phyloP scores from a whole-genome alignment of 257 asterid species.

The Solanum medicagineum region DNA sequence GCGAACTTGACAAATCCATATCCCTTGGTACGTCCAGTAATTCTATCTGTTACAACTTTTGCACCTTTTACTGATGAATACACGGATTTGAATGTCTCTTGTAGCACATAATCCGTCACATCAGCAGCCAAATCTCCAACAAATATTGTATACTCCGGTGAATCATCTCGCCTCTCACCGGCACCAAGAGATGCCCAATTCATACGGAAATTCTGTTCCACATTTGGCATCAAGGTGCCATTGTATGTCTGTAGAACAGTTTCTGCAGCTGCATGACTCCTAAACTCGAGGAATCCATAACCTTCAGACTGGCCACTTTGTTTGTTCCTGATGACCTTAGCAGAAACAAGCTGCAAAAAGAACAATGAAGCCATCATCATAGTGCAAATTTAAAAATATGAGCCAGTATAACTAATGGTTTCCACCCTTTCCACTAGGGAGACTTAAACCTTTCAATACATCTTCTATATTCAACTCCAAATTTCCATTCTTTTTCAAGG shows the following conservation, averaged over 20 bases:
- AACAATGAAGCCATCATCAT: background rate
- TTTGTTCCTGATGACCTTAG: constrained; percentile 66
- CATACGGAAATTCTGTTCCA: constrained; percentile 52
- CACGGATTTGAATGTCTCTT: constrained; percentile 52
- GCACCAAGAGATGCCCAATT: constrained; percentile 85
- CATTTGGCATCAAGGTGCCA: constrained; percentile 54
- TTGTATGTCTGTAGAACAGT: constrained; percentile 49
- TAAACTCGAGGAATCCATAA: constrained; percentile 77
- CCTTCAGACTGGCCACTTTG: constrained; percentile 69
- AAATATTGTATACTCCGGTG: constrained; percentile 66
- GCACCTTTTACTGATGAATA: constrained; percentile 76
- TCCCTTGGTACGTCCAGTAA: constrained; percentile 81
- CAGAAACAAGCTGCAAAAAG: constrained; percentile 42
- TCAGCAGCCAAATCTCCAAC: constrained; percentile 93
- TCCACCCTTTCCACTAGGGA: background rate
- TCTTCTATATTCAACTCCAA: background rate
- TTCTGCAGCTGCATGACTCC: constrained; percentile 62
- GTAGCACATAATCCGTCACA: constrained; percentile 58
- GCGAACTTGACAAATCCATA: constrained; percentile 79
- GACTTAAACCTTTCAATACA: background rate
- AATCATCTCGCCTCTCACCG: constrained; percentile 71
- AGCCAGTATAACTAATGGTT: background rate
- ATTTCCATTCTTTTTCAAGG: background rate
- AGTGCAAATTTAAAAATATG: background rate
- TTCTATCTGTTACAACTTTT: constrained; percentile 69